Base-by-base conservation (phyloP, 352 stramenopile genomes). In the Globisporangium spiculum region DNA sequence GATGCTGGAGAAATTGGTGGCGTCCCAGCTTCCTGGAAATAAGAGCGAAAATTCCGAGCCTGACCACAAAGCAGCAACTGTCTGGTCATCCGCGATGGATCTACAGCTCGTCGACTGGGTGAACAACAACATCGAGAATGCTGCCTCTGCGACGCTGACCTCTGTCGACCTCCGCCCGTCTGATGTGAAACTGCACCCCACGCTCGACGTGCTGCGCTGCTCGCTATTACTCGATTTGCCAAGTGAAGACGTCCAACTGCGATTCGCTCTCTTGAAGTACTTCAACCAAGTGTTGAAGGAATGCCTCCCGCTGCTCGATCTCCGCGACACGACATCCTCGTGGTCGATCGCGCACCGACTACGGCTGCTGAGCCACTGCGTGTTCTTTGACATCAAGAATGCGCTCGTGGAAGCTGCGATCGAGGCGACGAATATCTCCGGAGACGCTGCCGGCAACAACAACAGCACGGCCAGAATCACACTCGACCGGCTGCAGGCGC, bases 361-460 rank as follows among this genome's bases (percentile, higher is more conserved):
- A 44, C 87, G 88, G 1, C 76, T 80, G 16, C 63, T 95, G 26
- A 91, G 88, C 44, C 86, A 95, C 73, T 96, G 89, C 50, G 76
- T 95, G n/a, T 97, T 95, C 67, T 91, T 96, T 24, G 89, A 97
- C 44, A 67, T 94, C 34, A 97, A 96, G 75, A 88, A 88, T 26
- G 67, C 80, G 22, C 71, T 95, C 5, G 81, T 97, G 26, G 89
- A 96, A 59, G 83, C 88, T 22, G 86, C 85, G 14, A 91, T 96
- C 50, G 88, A 96, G 32, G 80, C 84, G 0, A 97, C 88, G 1
- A 83, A 75, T 41, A 70, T 92, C 2, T 65, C 77, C 4, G 78
- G 74, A 18, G 86, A 94, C 48, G 73, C 69, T 36, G 68, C 72
- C 22, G 80, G 75, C 64, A 86, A 58, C 63, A 86, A 72, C 56